Percentiles rank a stretch among this genome's conserved stretches.
Evolutionary conservation across 225 moss, liverwort and hornwort genomes (phyloP).

Genomic region (Sphagnum contortum): DNA sequence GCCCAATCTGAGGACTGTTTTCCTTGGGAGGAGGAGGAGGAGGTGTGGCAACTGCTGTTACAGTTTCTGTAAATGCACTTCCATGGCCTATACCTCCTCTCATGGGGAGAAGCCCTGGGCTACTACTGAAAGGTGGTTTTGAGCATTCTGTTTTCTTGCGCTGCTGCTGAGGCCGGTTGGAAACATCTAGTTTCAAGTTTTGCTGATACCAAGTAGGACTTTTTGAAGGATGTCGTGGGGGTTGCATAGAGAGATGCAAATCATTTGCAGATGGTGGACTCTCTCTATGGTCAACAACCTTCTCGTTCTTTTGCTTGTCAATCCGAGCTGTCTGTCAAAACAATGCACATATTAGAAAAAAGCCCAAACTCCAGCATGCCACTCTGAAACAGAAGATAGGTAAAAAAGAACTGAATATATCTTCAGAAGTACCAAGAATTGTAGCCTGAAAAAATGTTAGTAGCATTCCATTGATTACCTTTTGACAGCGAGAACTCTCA

Average conservation of each 20-base stretch:
- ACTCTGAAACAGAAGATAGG: too few relatives aligned
- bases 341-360: too few relatives aligned
- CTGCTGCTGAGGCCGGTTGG: slow-evolving; percentile 6
- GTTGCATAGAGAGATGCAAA: slow-evolving; percentile 47
- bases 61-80: slow-evolving; percentile 23
- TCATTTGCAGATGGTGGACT: slow-evolving; percentile 22
- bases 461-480: slow-evolving; percentile 7
- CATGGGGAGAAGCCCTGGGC: slow-evolving; percentile 4
- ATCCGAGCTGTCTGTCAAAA: slow-evolving; percentile 27
- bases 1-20: neutral
- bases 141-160: slow-evolving; percentile 21
- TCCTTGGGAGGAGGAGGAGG: slow-evolving; percentile 15
- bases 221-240: slow-evolving; percentile 31
- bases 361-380: too few relatives aligned
- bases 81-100: slow-evolving; percentile 22
- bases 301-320: slow-evolving; percentile 28
- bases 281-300: slow-evolving; percentile 19
- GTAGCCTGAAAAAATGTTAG: neutral
- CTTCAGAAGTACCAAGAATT: neutral
- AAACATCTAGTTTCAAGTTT: slow-evolving; percentile 15
- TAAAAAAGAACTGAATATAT: too few relatives aligned
- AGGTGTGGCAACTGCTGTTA: neutral
- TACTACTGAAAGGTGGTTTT: slow-evolving; percentile 11
- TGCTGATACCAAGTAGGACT: slow-evolving; percentile 7
- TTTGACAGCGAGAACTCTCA: slow-evolving; percentile 39